Conservation (phyloP, 2,329 filamentous ascomycete genomes). For the Penicillium polonicum region DNA sequence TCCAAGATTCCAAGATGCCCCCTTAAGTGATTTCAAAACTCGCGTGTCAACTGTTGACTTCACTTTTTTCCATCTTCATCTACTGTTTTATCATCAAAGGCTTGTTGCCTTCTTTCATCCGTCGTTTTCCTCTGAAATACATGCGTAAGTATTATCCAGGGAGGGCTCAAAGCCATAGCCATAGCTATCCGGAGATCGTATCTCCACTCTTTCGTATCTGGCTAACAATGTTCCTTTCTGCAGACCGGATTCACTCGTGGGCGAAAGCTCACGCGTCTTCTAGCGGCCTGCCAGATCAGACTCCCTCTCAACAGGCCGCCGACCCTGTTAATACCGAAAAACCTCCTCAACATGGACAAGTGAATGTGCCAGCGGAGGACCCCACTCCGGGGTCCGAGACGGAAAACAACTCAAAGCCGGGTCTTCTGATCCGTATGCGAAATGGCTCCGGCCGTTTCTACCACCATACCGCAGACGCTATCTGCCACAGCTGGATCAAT, state of each 20-base stretch:
- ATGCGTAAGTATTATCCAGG: constrained; percentile 32
- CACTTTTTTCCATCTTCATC: background rate
- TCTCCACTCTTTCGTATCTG: constrained; percentile 2
- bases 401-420: constrained; percentile 21
- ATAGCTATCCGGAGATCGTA: background rate
- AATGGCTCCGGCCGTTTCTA: constrained; percentile 34
- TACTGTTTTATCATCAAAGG: constrained; percentile 12
- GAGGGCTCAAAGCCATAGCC: background rate
- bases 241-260: constrained; percentile 42
- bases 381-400: constrained; percentile 21
- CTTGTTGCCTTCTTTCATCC: constrained; percentile 19
- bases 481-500: constrained; percentile 46
- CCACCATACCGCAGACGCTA: constrained; percentile 35
- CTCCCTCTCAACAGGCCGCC: constrained; percentile 2
- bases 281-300: constrained; percentile 11
- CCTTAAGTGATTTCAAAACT: background rate
- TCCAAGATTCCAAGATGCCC: background rate
- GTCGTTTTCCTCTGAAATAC: constrained; percentile 31
- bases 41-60: background rate
- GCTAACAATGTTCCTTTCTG: constrained; percentile 9
- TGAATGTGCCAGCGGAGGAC: constrained; percentile 25
- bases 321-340: constrained; percentile 8
- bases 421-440: constrained; percentile 30
- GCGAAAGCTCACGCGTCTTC: constrained; percentile 42
- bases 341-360: constrained; percentile 28